Evolutionary conservation across 768 basidiomycete genomes (phyloP).

Genomic region (Pholiota molesta): DNA sequence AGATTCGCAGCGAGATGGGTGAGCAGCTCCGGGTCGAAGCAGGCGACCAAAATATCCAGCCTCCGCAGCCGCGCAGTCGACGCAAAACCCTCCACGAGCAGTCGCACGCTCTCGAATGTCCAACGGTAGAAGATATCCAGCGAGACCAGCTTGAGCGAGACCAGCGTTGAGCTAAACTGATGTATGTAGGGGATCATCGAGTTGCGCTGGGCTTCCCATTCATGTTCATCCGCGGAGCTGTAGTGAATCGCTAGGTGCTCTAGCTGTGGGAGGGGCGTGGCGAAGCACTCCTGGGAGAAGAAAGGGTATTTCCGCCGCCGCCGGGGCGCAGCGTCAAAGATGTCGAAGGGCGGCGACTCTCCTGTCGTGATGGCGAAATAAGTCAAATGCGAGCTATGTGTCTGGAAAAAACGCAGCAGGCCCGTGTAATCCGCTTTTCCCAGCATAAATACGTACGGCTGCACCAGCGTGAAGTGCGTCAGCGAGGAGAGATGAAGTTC

Average conservation of each 20-base stretch:
- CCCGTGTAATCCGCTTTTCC: conserved; percentile 20
- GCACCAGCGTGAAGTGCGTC: conserved; percentile 17
- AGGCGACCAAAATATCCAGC: conserved; percentile 4
- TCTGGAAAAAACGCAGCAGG: conserved; percentile 21
- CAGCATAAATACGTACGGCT: conserved; percentile 19
- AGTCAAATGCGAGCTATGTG: conserved; percentile 20
- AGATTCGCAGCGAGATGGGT: conserved; percentile 6
- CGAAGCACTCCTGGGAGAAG: conserved; percentile 18
- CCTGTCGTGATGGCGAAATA: conserved; percentile 17
- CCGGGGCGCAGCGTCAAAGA: too few relatives aligned
- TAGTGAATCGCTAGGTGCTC: conserved; percentile 10
- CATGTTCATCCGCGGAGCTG: too few relatives aligned
- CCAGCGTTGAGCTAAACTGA: conserved; percentile 11
- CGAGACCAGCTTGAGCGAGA: conserved; percentile 11
- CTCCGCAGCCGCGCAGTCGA: conserved; percentile 1
- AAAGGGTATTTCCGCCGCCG: too few relatives aligned
- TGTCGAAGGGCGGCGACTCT: conserved; percentile 3
- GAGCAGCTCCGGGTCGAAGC: conserved; percentile 8
- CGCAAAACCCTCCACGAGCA: conserved; percentile 7
- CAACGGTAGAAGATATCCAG: too few relatives aligned
- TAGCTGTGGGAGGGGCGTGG: conserved; percentile 11
- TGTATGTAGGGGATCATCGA: conserved; percentile 7
- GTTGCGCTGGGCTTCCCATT: conserved; percentile 6
- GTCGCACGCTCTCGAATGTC: not conserved
- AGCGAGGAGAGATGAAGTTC: conserved; percentile 22